These are phyloP conservation scores for Cladophialophora bantiana DNA, from an alignment of 2,329 filamentous ascomycete species.

Conservation along the genomic window DNA sequence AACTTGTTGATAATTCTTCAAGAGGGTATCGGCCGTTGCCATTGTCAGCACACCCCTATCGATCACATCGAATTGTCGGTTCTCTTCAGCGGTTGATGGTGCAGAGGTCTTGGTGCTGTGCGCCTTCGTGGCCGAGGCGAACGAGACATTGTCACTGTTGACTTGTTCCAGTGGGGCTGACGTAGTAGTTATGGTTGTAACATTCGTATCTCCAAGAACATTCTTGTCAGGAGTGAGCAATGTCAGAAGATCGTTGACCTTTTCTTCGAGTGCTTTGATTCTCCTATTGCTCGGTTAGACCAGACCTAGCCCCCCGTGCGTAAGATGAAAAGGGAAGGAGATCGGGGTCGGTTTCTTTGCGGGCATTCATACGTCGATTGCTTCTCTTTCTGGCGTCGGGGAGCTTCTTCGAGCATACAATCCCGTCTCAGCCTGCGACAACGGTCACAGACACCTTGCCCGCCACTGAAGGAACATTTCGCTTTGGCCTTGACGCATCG, in stretches of 20 bases:
- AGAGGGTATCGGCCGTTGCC: conserved; percentile 3
- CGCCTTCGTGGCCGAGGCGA: background rate
- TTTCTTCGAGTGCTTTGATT: conserved; percentile 25
- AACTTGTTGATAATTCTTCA: conserved; percentile 12
- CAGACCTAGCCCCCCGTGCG: background rate
- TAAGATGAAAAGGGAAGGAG: too few species aligned
- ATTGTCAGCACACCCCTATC: conserved; percentile 4
- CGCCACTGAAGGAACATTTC: conserved; percentile 20
- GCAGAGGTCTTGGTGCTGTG: background rate
- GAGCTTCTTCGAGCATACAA: conserved; percentile 19
- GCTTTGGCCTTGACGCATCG: conserved; percentile 23
- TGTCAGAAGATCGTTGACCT: conserved; percentile 16
- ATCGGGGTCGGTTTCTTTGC: background rate
- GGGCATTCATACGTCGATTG: conserved; percentile 14
- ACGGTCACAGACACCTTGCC: conserved; percentile 11
- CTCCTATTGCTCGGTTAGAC: conserved; percentile 15
- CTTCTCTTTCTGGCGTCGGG: conserved; percentile 19
- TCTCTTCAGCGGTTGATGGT: conserved; percentile 2
- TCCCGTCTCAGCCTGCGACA: conserved; percentile 22
- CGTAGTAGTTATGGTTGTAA: background rate
- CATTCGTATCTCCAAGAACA: background rate
- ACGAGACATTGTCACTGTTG: conserved; percentile 2
- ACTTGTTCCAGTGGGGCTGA: background rate
- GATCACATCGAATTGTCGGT: conserved; percentile 13
- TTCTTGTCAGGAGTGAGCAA: conserved; percentile 12